Evolutionary conservation across 176 grass and related monocot species (phyloP).

Genomic region (Miscanthus lutarioriparius): DNA sequence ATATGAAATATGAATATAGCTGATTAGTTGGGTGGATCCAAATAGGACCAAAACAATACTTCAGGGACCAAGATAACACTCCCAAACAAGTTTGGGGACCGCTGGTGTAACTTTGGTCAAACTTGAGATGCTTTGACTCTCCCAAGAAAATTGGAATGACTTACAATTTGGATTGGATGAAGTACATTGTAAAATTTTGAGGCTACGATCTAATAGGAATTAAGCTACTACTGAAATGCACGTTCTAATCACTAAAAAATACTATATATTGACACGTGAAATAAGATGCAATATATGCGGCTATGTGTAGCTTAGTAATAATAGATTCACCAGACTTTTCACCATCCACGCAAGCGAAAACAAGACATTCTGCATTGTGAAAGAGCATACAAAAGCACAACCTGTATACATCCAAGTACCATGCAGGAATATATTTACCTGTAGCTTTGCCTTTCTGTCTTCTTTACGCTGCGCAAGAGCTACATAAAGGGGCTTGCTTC

Average conservation of each 20-base stretch:
- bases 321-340: background rate
- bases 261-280: background rate
- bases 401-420: background rate
- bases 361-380: background rate
- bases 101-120: background rate
- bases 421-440: constrained; percentile 35
- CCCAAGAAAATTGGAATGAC: background rate
- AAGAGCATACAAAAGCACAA: background rate
- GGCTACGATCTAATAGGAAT: background rate
- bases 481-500: constrained; percentile 88
- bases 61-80: no score
- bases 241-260: background rate
- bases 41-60: no score
- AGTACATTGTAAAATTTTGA: background rate
- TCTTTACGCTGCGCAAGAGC: constrained; percentile 88
- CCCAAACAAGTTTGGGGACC: no score
- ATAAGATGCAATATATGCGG: background rate
- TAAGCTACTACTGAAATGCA: background rate
- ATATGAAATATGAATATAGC: no score
- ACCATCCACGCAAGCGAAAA: background rate
- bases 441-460: constrained; percentile 82
- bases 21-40: background rate
- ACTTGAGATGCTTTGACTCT: background rate
- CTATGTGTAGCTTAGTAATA: background rate
- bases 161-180: background rate